Evolutionary conservation across 441 rosid species (phyloP).

Genomic region (Gossypium gossypioides): DNA sequence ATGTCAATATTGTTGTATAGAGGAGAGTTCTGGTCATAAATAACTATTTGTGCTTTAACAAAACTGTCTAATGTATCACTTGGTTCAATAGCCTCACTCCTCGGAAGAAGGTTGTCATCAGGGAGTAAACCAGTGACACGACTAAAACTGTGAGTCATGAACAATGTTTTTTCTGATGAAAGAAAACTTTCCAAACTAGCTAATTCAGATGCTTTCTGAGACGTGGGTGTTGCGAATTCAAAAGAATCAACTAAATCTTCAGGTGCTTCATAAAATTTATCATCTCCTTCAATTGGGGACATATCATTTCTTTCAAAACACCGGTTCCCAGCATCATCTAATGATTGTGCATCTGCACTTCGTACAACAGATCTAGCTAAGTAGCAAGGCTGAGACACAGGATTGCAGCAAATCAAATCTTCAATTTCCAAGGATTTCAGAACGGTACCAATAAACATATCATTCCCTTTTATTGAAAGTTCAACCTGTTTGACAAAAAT

Average conservation of each 20-base stretch:
- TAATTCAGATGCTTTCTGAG: conserved; percentile 17
- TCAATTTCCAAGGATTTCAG: conserved; percentile 91
- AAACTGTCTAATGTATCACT: conserved; percentile 64
- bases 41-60: conserved; percentile 84
- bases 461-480: conserved; percentile 65
- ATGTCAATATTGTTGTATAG: conserved; percentile 63
- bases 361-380: conserved; percentile 79
- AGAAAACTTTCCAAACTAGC: conserved; percentile 19
- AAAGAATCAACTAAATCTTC: conserved; percentile 61
- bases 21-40: conserved; percentile 68
- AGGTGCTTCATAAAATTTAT: conserved; percentile 81
- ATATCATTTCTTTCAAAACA: neutral
- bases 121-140: conserved; percentile 76
- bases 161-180: conserved; percentile 23
- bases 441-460: conserved; percentile 79
- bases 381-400: conserved; percentile 48
- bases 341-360: conserved; percentile 36
- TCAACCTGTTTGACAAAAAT: conserved; percentile 53
- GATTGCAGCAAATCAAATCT: conserved; percentile 61
- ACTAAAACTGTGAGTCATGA: conserved; percentile 69
- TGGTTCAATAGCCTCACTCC: conserved; percentile 32
- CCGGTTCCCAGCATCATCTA: conserved; percentile 33
- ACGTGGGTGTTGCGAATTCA: conserved; percentile 29
- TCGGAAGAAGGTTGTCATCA: conserved; percentile 28
- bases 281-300: conserved; percentile 69